These are phyloP conservation scores for Komagataea norvegica DNA, from an alignment of 1,139 yeast genomes.

Conservation along the genomic window DNA sequence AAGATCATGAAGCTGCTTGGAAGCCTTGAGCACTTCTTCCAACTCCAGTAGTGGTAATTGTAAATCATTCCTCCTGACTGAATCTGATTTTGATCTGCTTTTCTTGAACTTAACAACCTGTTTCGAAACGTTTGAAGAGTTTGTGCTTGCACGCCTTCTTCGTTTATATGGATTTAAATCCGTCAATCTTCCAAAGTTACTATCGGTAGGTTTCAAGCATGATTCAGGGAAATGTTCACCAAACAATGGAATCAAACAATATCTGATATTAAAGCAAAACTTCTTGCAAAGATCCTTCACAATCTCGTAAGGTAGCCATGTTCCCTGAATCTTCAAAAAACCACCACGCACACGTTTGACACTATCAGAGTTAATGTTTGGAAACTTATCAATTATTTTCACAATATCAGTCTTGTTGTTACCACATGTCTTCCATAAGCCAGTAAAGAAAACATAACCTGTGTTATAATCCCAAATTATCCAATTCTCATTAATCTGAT, in stretches of 20 bases:
- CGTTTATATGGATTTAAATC: slow-evolving; percentile 27
- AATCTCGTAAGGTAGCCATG: slow-evolving; percentile 79
- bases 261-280: slow-evolving; percentile 76
- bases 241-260: slow-evolving; percentile 72
- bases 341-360: slow-evolving; percentile 87
- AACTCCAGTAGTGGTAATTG: slow-evolving; percentile 17
- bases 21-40: slow-evolving; percentile 25
- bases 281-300: slow-evolving; percentile 67
- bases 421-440: slow-evolving; percentile 82
- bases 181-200: slow-evolving; percentile 62
- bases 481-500: slow-evolving; percentile 58
- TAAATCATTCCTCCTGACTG: neutral
- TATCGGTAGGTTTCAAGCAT: slow-evolving; percentile 62
- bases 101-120: slow-evolving; percentile 8
- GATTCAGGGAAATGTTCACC: slow-evolving; percentile 67
- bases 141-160: slow-evolving; percentile 20
- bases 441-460: slow-evolving; percentile 87
- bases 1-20: slow-evolving; percentile 25
- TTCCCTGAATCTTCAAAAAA: slow-evolving; percentile 87
- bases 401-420: slow-evolving; percentile 74
- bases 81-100: slow-evolving; percentile 22
- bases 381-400: slow-evolving; percentile 65
- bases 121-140: slow-evolving; percentile 2
- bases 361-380: slow-evolving; percentile 35
- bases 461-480: slow-evolving; percentile 86